phyloP scores from a whole-genome alignment of 257 asterid genomes.

The Gardenia jasminoides region DNA sequence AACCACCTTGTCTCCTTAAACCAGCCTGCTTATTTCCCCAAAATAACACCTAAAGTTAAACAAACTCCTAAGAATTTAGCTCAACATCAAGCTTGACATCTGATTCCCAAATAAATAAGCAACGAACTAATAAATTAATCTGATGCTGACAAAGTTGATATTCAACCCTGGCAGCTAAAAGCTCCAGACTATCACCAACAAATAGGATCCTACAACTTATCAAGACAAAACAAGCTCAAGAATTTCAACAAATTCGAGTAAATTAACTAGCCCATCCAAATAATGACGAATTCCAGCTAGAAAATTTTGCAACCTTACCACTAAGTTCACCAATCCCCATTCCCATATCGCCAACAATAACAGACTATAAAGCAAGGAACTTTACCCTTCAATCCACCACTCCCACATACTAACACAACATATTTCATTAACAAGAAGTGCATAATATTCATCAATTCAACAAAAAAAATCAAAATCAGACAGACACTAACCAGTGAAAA shows the following conservation, averaged over 20 bases:
- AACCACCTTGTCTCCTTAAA: not conserved
- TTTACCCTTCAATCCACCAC: not conserved
- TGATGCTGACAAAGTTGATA: not conserved
- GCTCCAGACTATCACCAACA: not conserved
- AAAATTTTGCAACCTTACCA: constrained; percentile 6
- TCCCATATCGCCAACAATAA: not conserved
- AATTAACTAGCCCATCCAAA: not conserved
- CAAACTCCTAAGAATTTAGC: not conserved
- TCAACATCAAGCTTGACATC: not conserved
- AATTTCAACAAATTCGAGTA: not conserved
- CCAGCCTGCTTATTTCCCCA: not conserved
- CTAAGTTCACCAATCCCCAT: not conserved
- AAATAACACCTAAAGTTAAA: not conserved
- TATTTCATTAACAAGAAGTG: not conserved
- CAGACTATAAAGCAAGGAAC: not conserved
- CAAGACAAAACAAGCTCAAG: not conserved
- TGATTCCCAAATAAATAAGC: not conserved
- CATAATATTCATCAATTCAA: not conserved
- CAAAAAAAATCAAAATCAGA: not conserved
- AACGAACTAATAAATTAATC: not conserved
- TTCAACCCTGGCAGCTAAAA: not conserved
- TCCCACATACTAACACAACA: not conserved
- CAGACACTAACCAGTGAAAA: constrained; percentile 68
- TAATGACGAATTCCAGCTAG: not conserved
- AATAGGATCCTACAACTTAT: not conserved